phyloP scores from a whole-genome alignment of 805 yeast species.

The Ogataea chonburiensis region DNA sequence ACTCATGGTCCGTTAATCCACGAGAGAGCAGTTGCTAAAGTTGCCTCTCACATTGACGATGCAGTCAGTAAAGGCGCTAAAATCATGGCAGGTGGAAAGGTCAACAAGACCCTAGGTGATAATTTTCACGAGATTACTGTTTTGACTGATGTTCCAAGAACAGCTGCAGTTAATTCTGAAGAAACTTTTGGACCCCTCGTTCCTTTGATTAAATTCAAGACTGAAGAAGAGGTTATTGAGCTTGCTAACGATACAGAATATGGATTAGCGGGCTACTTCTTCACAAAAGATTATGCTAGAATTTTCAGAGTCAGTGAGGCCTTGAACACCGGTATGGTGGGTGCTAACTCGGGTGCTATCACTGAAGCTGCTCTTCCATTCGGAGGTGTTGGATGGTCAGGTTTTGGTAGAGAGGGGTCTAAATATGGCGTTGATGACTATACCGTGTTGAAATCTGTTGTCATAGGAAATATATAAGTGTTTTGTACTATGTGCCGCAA shows the following conservation, averaged over 20 bases:
- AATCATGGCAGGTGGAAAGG: conserved; percentile 59
- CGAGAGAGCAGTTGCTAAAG: conserved; percentile 59
- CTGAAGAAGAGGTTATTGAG: conserved; percentile 62
- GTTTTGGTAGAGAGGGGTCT: conserved; percentile 81
- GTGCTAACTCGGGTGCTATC: conserved; percentile 72
- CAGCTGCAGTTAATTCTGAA: conserved; percentile 58
- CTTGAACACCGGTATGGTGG: conserved; percentile 78
- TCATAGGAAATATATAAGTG: conserved; percentile 42
- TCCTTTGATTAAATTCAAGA: conserved; percentile 60
- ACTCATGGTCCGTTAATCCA: conserved; percentile 81
- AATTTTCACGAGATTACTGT: conserved; percentile 69
- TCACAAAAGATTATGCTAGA: conserved; percentile 51
- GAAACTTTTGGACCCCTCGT: conserved; percentile 85
- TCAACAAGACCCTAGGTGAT: conserved; percentile 54
- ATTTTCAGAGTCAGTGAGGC: conserved; percentile 63
- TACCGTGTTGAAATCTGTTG: conserved; percentile 61
- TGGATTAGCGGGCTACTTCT: conserved; percentile 80
- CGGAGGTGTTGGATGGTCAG: conserved; percentile 78
- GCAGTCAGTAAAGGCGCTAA: conserved; percentile 67
- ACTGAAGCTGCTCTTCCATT: conserved; percentile 69
- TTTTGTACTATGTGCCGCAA: no score
- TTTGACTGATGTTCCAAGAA: conserved; percentile 54
- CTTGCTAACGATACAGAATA: conserved; percentile 66
- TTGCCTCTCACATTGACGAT: conserved; percentile 59
- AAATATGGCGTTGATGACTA: conserved; percentile 75